Evolutionary conservation across 805 yeast species (phyloP).

Genomic region (Myxozyma melibiosi): DNA sequence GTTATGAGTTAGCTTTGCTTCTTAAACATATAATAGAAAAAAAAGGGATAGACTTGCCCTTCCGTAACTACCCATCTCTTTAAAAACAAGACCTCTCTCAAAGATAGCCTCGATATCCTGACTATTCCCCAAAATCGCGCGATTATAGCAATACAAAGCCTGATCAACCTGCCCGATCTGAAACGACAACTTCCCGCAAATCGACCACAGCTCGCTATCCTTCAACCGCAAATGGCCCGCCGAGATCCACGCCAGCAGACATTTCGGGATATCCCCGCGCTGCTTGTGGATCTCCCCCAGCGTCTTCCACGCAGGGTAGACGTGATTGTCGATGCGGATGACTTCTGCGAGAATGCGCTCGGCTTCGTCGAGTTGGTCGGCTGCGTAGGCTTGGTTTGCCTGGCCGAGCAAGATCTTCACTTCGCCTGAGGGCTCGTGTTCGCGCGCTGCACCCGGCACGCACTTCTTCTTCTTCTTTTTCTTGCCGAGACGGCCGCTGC

Average conservation of each 20-base stretch:
- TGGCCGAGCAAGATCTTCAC: slow-evolving; percentile 63
- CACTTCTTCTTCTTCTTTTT: slow-evolving; percentile 8
- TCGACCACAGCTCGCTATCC: slow-evolving; percentile 77
- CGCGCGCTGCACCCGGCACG: slow-evolving; percentile 13
- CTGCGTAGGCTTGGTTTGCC: slow-evolving; percentile 82
- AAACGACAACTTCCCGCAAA: slow-evolving; percentile 53
- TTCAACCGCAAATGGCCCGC: slow-evolving; percentile 78
- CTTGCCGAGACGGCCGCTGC: not conserved
- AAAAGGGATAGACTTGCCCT: slow-evolving; percentile 40
- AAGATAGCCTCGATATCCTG: slow-evolving; percentile 59
- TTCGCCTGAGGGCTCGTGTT: slow-evolving; percentile 54
- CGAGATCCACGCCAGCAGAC: slow-evolving; percentile 78
- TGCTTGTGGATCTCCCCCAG: slow-evolving; percentile 79
- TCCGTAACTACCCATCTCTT: slow-evolving; percentile 64
- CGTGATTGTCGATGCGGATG: slow-evolving; percentile 72
- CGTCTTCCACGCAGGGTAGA: slow-evolving; percentile 82
- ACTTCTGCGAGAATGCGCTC: slow-evolving; percentile 51
- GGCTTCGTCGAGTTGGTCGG: slow-evolving; percentile 50
- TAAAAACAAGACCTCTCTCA: slow-evolving; percentile 67
- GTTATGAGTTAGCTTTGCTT: not conserved
- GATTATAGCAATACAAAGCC: slow-evolving; percentile 75
- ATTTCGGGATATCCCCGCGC: slow-evolving; percentile 66
- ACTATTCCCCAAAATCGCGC: slow-evolving; percentile 57
- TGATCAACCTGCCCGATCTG: slow-evolving; percentile 61
- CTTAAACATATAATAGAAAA: not conserved